These are phyloP conservation scores for Esteya vermicola DNA, from an alignment of 2,329 filamentous ascomycete genomes.

Conservation along the genomic window DNA sequence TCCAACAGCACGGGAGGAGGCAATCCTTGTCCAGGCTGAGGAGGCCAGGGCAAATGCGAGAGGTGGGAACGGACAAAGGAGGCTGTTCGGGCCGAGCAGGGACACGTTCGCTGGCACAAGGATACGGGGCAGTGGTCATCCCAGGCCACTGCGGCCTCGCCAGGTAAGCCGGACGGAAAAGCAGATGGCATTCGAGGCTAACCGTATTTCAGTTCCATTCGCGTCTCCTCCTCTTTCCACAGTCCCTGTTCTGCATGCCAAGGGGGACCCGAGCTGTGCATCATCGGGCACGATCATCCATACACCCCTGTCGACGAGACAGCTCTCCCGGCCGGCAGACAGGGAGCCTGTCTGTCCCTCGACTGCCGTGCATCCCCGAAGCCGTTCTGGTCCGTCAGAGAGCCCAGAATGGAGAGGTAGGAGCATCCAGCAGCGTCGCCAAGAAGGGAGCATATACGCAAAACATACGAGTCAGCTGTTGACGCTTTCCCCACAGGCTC, in stretches of 20 bases:
- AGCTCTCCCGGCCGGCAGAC: too few species aligned
- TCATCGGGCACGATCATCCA: conserved; percentile 25
- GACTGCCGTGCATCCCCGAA: neutral
- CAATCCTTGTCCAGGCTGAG: too few species aligned
- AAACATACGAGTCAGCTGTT: neutral
- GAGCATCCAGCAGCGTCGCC: neutral
- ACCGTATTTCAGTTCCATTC: neutral
- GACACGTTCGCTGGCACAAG: conserved; percentile 27
- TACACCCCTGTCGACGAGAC: conserved; percentile 17
- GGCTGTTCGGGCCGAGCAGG: conserved; percentile 18
- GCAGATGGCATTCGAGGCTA: neutral
- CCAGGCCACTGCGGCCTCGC: neutral
- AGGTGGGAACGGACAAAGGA: conserved; percentile 28
- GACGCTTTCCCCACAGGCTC: neutral
- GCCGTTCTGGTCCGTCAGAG: neutral
- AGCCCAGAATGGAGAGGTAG: neutral
- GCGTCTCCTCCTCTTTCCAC: neutral
- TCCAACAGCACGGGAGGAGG: conserved; percentile 20
- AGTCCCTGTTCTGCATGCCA: neutral
- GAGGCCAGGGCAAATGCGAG: too few species aligned
- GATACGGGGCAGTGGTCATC: conserved; percentile 33
- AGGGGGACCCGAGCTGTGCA: conserved; percentile 4
- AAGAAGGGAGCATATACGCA: too few species aligned
- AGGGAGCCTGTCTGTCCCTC: neutral
- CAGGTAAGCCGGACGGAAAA: too few species aligned